Evolutionary conservation across 805 yeast species (phyloP), one percentile per base, ranked within the genome.

Genomic region (Kregervanrija fluxuum): DNA sequence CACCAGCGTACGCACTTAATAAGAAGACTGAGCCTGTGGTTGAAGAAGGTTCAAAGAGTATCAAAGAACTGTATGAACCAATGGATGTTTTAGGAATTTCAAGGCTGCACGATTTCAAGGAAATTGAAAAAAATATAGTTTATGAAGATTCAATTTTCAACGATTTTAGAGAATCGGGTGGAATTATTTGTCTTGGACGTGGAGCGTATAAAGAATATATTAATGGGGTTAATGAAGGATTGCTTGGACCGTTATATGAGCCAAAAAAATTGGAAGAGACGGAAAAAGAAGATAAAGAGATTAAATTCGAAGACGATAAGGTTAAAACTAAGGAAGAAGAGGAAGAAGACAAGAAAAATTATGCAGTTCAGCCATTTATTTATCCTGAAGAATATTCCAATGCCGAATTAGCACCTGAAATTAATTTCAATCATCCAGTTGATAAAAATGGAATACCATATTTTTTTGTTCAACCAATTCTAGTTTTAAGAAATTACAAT

Each of bases 121-220:
- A 45, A 56, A 55, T 30, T 13, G 35, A 28, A 37, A 46, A 14
- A 48, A 42, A 30, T 11, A 45, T 57, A 11, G 42, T 51, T 57
- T 61, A 34, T 48, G 75, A 79, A 42, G 82, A 80, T 56, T 69
- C 79, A 2, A 62, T 69, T 31, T 70, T 65, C 4, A 41, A 51
- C 2, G 69, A 70, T 31, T 73, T 77, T 3, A 59, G 60, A 11
- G 55, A 70, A 30, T 75, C 81, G 8, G 97, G 97, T 22, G 99
- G 98, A 37, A 82, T 89, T 11, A 74, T 93, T 15, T 86, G 96
- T 60, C 67, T 93, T 22, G 99, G 99, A 4, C 75, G 99, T 61
- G 99, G 99, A 46, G 91, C 97, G 0, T 93, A 77, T 62, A 91
- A 91, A 62, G 99, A 93, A 69, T 93, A 88, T 60, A 61, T 93